Percentiles rank a stretch among this genome's conserved stretches.
Conservation (phyloP, 305 asterid genomes). For the Rubia tinctorum region DNA sequence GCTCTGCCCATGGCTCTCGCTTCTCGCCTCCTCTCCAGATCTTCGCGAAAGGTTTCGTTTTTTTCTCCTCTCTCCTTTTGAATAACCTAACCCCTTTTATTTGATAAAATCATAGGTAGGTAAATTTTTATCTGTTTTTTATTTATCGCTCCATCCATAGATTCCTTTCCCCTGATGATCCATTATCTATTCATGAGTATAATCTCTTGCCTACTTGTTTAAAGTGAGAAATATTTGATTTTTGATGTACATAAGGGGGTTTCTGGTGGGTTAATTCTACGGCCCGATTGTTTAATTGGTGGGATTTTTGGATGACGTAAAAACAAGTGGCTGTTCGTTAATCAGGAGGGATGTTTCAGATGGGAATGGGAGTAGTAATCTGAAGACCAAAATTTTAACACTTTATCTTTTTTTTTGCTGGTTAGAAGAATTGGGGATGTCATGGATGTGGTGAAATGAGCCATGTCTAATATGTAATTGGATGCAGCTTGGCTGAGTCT, state of each 20-base stretch:
- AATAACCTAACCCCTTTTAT: neutral
- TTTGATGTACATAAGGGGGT: neutral
- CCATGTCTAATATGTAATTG: neutral
- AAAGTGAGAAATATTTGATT: neutral
- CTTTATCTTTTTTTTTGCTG: neutral
- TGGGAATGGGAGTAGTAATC: neutral
- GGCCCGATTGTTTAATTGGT: neutral
- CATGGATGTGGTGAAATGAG: neutral
- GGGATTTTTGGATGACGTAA: neutral
- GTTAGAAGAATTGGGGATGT: neutral
- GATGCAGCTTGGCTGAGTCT: neutral
- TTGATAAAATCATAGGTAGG: neutral
- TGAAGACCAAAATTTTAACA: neutral
- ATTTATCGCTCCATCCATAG: neutral
- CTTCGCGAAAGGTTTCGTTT: constrained; percentile 59
- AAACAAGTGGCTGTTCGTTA: neutral
- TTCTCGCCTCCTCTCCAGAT: constrained; percentile 68
- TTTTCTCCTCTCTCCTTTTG: neutral
- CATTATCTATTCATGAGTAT: neutral
- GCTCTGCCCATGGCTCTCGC: constrained; percentile 49
- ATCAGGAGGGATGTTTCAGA: neutral
- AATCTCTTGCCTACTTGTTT: neutral
- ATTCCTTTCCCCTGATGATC: neutral
- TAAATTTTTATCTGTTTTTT: neutral
- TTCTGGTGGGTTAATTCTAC: neutral